Evolutionary conservation across 148 eudicot genomes (phyloP), one percentile per base, ranked within the genome.

Genomic region (Linanthus parryae): DNA sequence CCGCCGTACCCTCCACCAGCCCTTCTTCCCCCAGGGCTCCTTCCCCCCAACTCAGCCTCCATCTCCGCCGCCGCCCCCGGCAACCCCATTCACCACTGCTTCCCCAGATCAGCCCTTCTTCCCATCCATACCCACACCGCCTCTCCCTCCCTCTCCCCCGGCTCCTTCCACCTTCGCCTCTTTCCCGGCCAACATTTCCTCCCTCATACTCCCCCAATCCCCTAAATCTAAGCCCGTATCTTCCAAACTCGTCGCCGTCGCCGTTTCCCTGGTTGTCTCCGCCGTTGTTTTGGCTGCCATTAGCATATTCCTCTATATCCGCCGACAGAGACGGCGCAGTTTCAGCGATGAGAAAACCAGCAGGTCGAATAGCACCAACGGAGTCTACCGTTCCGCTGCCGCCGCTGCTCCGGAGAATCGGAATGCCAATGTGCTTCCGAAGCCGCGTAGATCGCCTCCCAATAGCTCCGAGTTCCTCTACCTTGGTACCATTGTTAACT

Each of bases 1-100:
- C 81, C 96, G 94, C 65, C 94, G 92, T 3, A 66, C 57, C 54
- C 94, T 91, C 68, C 98, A 91, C 73, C 79, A 91, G 38, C 98
- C 98, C 0, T 83, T 83, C 57, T 74, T 83, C 66, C 91, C 97
- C 0, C 45, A 48, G 11, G 67, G 69, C 17, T 74, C 84, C 0
- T 9, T 54, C 0, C 69, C 84, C 0, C 69, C 90, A 0, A 16
- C 76, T 12, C 61, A 60, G 7, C 79, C 77, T 5, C 64, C 82
- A 2, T 29, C 75, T 18, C 61, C 77, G 7, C 22, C 75, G 15
- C 62, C 77, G 3, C 34, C 81, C 0, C 67, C 80, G 0, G 74
- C 84, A 5, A 5, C 62, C 17, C 72, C 85, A 5, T 5, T 11
- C 11, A 31, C 35, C 10, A 57, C 57, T 5, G n/a, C n/a, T n/a